Base-by-base conservation (phyloP, 139 green algal species). In the Astrephomene gubernaculifera region DNA sequence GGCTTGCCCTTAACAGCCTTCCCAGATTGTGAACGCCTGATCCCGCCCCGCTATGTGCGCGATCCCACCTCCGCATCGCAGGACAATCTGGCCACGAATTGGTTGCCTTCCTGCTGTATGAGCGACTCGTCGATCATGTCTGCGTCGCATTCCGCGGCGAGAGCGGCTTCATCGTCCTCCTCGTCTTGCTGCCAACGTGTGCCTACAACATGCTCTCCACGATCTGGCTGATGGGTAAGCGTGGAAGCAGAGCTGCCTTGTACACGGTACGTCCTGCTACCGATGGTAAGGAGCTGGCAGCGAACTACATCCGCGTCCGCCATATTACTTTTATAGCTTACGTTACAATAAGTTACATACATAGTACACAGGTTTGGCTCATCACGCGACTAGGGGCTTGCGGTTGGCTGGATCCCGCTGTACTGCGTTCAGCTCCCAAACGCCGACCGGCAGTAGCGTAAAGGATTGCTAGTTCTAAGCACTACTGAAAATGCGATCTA, bases 61-160 rank as follows among this genome's bases (percentile, higher is more conserved):
- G n/a, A n/a, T 12, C 70, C 19, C 41, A 70, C 79, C 79, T 86
- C 79, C 2, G 79, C 3, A 25, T 86, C 79, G 52, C 79, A 86
- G 0, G 79, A 86, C 45, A 86, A 25, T 3, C 14, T n/a, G 29
- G 79, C 65, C 25, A 79, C 24, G 65, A 79, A 86, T 31, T 69
- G 35, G 35, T 33, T 57, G 35, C 65, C 49, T 14, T 86, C 79
- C 35, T 76, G 65, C 49, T 64, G n/a, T 5, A 86, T 78, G 14
- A 76, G 67, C 5, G 79, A 86, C 33, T 78, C 79, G 45, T 86
- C 79, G 10, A 86, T 79, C 36, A 21, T 31, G 4, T 64, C 64
- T 4, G 41, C 79, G 2, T 41, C n/a, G 2, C 31, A 17, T 12
- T 4, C 44, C 2, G 44, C 44, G 6, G 21, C 33, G 1, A 36